Evolutionary conservation across 2,329 filamentous ascomycete species (phyloP).

Genomic region (Lasiodiplodia sp.): DNA sequence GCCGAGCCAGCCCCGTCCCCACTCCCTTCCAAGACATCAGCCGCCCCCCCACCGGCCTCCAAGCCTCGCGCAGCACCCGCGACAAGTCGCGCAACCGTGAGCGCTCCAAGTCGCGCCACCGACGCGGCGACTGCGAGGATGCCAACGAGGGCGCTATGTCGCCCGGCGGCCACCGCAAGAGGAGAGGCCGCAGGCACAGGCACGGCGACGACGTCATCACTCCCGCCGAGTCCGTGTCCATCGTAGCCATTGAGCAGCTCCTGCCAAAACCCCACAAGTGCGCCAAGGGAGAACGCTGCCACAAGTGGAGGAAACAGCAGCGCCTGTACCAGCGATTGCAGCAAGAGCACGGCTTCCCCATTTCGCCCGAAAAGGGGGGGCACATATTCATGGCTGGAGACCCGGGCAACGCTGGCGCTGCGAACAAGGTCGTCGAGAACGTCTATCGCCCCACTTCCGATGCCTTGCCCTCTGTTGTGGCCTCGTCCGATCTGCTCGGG

Average conservation of each 20-base stretch:
- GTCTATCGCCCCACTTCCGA: constrained; percentile 75
- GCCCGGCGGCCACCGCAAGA: constrained; percentile 43
- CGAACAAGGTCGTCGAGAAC: constrained; percentile 59
- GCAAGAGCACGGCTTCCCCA: constrained; percentile 72
- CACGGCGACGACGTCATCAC: constrained; percentile 70
- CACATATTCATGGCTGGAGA: constrained; percentile 80
- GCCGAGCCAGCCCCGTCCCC: constrained; percentile 50
- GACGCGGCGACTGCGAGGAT: constrained; percentile 32
- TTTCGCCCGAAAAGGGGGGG: constrained; percentile 67
- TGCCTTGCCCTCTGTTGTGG: constrained; percentile 80
- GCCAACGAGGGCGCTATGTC: constrained; percentile 42
- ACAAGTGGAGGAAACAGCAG: constrained; percentile 83
- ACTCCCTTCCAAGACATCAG: constrained; percentile 58
- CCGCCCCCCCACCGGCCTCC: constrained; percentile 50
- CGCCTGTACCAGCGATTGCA: constrained; percentile 76
- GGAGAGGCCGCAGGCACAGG: constrained; percentile 50
- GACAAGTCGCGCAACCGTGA: constrained; percentile 46
- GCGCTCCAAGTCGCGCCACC: constrained; percentile 43
- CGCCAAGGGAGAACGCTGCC: constrained; percentile 84
- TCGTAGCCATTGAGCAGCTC: constrained; percentile 89
- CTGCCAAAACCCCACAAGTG: constrained; percentile 85
- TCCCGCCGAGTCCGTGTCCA: constrained; percentile 84
- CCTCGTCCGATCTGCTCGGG: constrained; percentile 89
- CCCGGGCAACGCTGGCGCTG: constrained; percentile 76
- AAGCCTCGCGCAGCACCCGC: constrained; percentile 35